Evolutionary conservation across 352 stramenopile genomes (phyloP), one percentile per base, ranked within the genome.

Genomic region (Phytophthora chlamydospora): DNA sequence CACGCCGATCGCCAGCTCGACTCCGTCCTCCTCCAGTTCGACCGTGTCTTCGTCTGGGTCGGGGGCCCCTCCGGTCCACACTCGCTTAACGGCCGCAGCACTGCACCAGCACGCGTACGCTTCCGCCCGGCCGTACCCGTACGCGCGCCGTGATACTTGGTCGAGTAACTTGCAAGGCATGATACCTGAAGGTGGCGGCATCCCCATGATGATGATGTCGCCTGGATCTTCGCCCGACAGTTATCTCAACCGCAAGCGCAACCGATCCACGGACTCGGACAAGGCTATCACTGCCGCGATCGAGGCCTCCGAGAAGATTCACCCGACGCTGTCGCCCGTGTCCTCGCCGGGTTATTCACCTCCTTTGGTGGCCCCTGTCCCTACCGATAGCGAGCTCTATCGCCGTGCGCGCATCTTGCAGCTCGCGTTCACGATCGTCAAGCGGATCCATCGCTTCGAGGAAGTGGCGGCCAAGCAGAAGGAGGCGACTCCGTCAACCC

Each of bases 201-300:
- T 80, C 36, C 53, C 68, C 11, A 66, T 66, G 47, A 73, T 80
- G 56, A 68, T 68, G 59, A 75, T 74, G 66, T 55, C 58, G 8
- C 56, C 71, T 14, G 21, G 58, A 34, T 61, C 66, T 11, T 52
- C 71, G 33, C 47, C 71, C n/a, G 71, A 80, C 40, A 76, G 68
- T 27, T 85, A 71, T 47, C 33, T 84, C 17, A 85, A 85, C 50
- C 82, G 82, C 44, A 91, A 91, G 60, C 82, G 82, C 44, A 89
- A 88, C 35, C 80, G 82, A 36, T 91, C 82, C 35, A 79, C 71
- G 2, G 82, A 91, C 68, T 89, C 72, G 42, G 79, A 85, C 62
- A 86, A 89, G 47, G 68, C 64, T 0, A 73, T 83, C 24, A 70
- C 67, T 12, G 74, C 69, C 47, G 81, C 78, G 33, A 85, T 77